Conservation (phyloP, 2,329 filamentous ascomycete species). For the Aspergillus tamarii region DNA sequence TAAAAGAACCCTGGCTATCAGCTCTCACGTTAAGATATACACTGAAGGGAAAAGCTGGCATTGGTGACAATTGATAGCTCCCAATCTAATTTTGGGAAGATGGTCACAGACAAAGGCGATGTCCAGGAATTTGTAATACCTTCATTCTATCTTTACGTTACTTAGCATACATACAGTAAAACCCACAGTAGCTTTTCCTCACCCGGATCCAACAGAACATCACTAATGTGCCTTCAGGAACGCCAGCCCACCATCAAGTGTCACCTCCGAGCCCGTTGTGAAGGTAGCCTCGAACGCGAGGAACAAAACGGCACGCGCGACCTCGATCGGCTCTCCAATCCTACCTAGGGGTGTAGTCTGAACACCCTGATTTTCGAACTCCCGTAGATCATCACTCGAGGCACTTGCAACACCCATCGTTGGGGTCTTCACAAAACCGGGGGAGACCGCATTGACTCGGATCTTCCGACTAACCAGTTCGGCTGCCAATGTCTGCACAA, state of each 20-base stretch:
- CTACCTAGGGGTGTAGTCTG: constrained; percentile 12
- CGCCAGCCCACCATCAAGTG: constrained; percentile 14
- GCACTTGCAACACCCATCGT: constrained; percentile 14
- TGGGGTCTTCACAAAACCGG: constrained; percentile 16
- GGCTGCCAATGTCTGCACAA: constrained; percentile 14
- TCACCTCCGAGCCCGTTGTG: constrained; percentile 13
- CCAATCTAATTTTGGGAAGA: background rate
- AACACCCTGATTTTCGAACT: constrained; percentile 11
- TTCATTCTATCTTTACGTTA: background rate
- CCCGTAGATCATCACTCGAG: constrained; percentile 10
- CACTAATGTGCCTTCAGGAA: constrained; percentile 4
- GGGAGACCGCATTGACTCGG: constrained; percentile 15
- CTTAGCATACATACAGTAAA: background rate
- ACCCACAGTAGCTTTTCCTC: background rate
- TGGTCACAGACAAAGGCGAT: background rate
- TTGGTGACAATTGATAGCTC: background rate
- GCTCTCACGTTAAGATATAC: no score
- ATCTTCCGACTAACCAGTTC: constrained; percentile 10
- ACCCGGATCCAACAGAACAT: background rate
- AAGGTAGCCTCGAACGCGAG: constrained; percentile 17
- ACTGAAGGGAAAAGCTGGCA: no score
- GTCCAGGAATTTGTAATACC: background rate
- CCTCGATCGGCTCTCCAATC: constrained; percentile 9
- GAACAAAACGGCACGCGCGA: constrained; percentile 12
- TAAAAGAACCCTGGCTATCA: background rate